Evolutionary conservation across 176 grass and related monocot species (phyloP), one percentile per base, ranked within the genome.

Genomic region (Zoysia japonica): DNA sequence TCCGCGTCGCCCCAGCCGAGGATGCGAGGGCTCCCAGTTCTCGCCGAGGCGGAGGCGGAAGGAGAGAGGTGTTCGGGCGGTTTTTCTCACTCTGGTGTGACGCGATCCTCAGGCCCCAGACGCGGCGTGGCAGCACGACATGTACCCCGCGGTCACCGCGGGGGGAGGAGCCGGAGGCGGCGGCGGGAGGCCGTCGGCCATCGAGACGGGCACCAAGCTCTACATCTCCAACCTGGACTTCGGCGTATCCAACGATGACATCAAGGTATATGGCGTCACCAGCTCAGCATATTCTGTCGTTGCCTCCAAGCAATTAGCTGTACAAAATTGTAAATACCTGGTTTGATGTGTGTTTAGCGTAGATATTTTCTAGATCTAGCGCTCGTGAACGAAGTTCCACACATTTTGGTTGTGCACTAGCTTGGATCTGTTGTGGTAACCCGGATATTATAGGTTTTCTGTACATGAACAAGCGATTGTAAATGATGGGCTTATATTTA

Each of bases 171-270:
- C 65, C 49, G 28, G 72, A 61, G 20, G 75, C 46, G 51, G 88
- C 49, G 84, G 86, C 59, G 67, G 81, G 68, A 86, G 92, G 69
- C 85, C 90, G 63, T 93, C 92, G 7, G 83, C 90, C 16, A 89
- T 99, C 40, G 96, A 99, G 90, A 96, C 92, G 1, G 90, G 92
- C 37, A 96, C 90, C 48, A 99, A 93, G 80, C 88, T 99, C 43
- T 89, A 80, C 88, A 91, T 99, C 88, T 93, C 96, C 67, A 99
- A 99, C 63, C 82, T 99, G 67, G 92, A 99, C 3, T 96, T 95
- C 54, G 88, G 96, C 17, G 92, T 99, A 45, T 99, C 96, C 1
- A 99, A 81, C 65, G 96, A 99, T n/a, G 96, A 99, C 77, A 75
- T 99, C 69, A 99, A 99, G 92, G 92, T 99, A 91, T 74, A 86